Base-by-base conservation (phyloP, 2,329 filamentous ascomycete species). In the Colletotrichum paranaense region DNA sequence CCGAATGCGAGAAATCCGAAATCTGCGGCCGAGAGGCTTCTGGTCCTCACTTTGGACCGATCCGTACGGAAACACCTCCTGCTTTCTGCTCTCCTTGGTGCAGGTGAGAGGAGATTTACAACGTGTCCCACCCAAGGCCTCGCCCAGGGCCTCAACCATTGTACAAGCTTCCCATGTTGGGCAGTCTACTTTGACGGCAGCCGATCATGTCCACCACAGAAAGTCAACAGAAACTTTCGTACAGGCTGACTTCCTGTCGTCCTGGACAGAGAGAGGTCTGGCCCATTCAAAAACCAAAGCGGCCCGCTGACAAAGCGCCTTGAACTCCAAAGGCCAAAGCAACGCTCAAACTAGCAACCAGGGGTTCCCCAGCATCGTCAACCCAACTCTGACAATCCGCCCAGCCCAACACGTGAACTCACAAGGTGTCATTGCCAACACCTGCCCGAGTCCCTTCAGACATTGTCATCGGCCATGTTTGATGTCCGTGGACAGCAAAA, bases 381-480 rank as follows among this genome's bases (percentile, higher is more conserved):
- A 49, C 64, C 57, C 66, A 69, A 63, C 69, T 68, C 52, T 59
- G 52, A 63, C 58, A 58, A 52, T 56, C 28, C 65, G 70, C 66
- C 66, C 70, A 69, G 46, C 52, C 22, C 58, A 53, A 58, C 58
- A 72, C 30, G 65, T 53, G 59, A 73, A 73, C 70, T 69, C 55
- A 64, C 70, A 64, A 38, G 42, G 70, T 69, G 53, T 55, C 65
- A 68, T 72, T 63, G 52, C 49, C 52, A 52, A 38, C 65, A 58
- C 65, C 16, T 42, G 53, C 28, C 59, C 53, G 59, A 59, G 66
- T 59, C 59, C 70, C 53, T 72, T 59, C 59, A 69, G 62, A 60
- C 69, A 69, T 35, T 55, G 66, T 35, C 59, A 46, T 55, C 66
- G 69, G 59, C 49, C 59, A 42, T 19, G 19, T 32, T n/a, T 28